These are phyloP conservation scores for Lachnellula cervina DNA, from an alignment of 2,329 filamentous ascomycete species.

Conservation along the genomic window DNA sequence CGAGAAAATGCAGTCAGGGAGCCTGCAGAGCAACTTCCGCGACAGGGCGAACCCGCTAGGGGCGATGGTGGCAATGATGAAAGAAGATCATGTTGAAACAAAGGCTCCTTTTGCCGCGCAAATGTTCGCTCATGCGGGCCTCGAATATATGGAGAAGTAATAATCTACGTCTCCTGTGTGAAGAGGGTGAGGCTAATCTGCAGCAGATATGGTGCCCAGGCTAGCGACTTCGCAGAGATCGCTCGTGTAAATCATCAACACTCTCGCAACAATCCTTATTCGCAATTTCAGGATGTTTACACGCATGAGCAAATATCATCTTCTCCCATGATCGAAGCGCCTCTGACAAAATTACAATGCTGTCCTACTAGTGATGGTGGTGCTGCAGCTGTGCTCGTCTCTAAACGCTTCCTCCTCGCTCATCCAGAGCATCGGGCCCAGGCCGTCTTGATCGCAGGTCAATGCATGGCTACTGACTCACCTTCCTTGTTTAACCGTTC, in stretches of 20 bases:
- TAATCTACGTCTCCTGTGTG: slow-evolving; percentile 30
- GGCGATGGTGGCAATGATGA: slow-evolving; percentile 73
- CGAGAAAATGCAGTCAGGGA: slow-evolving; percentile 97
- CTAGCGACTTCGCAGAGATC: slow-evolving; percentile 91
- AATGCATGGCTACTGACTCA: slow-evolving; percentile 77
- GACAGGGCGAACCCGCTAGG: slow-evolving; percentile 78
- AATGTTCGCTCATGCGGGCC: slow-evolving; percentile 90
- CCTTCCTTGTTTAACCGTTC: slow-evolving; percentile 72
- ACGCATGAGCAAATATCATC: slow-evolving; percentile 75
- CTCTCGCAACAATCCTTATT: slow-evolving; percentile 88
- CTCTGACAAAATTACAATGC: slow-evolving; percentile 94
- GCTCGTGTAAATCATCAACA: slow-evolving; percentile 89
- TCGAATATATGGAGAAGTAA: slow-evolving; percentile 91
- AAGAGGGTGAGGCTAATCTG: too few species aligned
- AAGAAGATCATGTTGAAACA: slow-evolving; percentile 70
- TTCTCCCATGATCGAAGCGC: slow-evolving; percentile 72
- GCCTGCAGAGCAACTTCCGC: slow-evolving; percentile 75
- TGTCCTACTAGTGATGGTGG: slow-evolving; percentile 93
- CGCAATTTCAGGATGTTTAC: slow-evolving; percentile 92
- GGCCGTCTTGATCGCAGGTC: slow-evolving; percentile 85
- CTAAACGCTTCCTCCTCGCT: slow-evolving; percentile 79
- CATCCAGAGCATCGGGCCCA: slow-evolving; percentile 76
- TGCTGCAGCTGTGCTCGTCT: slow-evolving; percentile 83
- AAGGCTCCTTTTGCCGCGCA: slow-evolving; percentile 84
- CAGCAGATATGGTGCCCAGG: slow-evolving; percentile 69